phyloP scores from a whole-genome alignment of 306 rosid genomes.

The Prunus mongolica region DNA sequence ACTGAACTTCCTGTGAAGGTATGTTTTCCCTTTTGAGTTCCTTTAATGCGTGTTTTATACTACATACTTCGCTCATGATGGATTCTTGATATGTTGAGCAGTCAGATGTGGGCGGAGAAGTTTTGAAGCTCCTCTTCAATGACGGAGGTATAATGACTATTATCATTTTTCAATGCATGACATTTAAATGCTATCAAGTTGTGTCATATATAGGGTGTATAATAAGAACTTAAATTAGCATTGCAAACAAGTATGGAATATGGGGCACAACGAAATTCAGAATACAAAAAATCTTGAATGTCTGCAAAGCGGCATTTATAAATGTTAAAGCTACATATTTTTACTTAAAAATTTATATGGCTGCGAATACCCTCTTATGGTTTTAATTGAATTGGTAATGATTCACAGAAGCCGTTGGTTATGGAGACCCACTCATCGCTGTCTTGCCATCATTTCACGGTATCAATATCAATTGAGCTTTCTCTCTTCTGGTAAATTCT shows the following conservation, averaged over 20 bases:
- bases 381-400: constrained; percentile 16
- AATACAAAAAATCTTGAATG: not conserved
- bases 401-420: constrained; percentile 88
- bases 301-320: too few species aligned
- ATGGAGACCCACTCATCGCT: constrained; percentile 80
- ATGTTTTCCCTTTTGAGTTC: constrained; percentile 20
- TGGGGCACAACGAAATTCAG: not conserved
- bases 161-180: not conserved
- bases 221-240: not conserved
- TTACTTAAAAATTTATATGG: not conserved
- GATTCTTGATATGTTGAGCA: constrained; percentile 49
- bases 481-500: constrained; percentile 14
- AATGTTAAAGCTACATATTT: not conserved
- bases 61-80: constrained; percentile 18
- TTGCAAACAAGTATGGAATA: not conserved
- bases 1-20: constrained; percentile 89
- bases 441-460: constrained; percentile 86
- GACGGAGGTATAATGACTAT: constrained; percentile 77
- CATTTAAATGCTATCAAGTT: not conserved
- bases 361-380: constrained; percentile 3
- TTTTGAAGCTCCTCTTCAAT: constrained; percentile 71
- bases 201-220: not conserved
- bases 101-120: constrained; percentile 90
- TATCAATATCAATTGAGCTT: constrained; percentile 43
- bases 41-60: constrained; percentile 11